Conservation (phyloP, 805 yeast species). For the Kuraishia hungarica region DNA sequence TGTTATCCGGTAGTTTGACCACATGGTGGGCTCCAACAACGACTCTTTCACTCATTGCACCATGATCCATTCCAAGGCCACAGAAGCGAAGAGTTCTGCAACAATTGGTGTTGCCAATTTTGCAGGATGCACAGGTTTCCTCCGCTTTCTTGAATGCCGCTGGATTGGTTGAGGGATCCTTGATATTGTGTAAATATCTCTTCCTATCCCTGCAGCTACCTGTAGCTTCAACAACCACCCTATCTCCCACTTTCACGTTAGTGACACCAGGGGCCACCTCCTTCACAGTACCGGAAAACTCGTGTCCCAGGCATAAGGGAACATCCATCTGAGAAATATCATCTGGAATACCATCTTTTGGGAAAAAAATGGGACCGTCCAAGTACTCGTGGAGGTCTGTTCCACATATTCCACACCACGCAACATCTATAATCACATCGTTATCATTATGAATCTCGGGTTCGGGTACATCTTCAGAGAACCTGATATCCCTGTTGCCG, state of each 20-base stretch:
- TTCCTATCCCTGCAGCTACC: conserved; percentile 5
- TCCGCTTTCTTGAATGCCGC: background rate
- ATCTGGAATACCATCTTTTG: background rate
- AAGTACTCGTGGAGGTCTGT: conserved; percentile 50
- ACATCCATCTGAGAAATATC: conserved; percentile 24
- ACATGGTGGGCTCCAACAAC: conserved; percentile 26
- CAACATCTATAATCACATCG: conserved; percentile 10
- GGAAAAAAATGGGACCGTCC: conserved; percentile 54
- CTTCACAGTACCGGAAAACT: conserved; percentile 34
- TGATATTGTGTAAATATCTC: background rate
- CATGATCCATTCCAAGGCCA: conserved; percentile 43
- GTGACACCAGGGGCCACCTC: conserved; percentile 26
- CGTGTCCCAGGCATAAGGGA: conserved; percentile 45
- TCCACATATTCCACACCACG: conserved; percentile 56
- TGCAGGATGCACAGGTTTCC: conserved; percentile 31
- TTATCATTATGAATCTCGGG: conserved; percentile 7
- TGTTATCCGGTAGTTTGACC: conserved; percentile 69
- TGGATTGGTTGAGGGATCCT: background rate
- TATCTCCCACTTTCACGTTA: conserved; percentile 34
- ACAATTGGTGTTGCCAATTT: conserved; percentile 33
- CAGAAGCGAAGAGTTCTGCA: conserved; percentile 33
- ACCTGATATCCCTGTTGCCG: conserved; percentile 36
- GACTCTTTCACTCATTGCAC: conserved; percentile 20
- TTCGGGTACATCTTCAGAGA: conserved; percentile 21
- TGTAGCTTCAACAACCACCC: conserved; percentile 28